These are phyloP conservation scores for Houttuynia cordata DNA, from an alignment of 164 flowering plant species.

Conservation along the genomic window DNA sequence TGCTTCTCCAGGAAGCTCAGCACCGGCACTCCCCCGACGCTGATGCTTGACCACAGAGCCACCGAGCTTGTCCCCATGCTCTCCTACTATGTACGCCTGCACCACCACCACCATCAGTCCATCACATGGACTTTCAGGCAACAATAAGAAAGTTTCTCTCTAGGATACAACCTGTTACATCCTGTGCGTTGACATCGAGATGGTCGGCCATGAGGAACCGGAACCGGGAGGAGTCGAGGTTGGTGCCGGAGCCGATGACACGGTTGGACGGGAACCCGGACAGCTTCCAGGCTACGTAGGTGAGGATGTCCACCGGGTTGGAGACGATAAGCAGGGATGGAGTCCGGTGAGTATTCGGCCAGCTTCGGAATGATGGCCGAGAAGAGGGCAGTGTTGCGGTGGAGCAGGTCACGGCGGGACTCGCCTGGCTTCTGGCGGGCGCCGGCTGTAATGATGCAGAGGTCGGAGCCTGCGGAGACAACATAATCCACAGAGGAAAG, in stretches of 20 bases:
- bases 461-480: slow-evolving; percentile 55
- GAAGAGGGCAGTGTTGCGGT: slow-evolving; percentile 47
- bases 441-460: slow-evolving; percentile 76
- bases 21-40: slow-evolving; percentile 74
- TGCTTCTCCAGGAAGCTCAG: slow-evolving; percentile 58
- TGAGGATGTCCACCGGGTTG: slow-evolving; percentile 50
- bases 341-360: slow-evolving; percentile 30
- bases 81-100: slow-evolving; percentile 74
- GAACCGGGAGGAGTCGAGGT: slow-evolving; percentile 50
- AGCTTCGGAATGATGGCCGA: slow-evolving; percentile 40
- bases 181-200: slow-evolving; percentile 52
- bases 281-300: slow-evolving; percentile 48
- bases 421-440: slow-evolving; percentile 63
- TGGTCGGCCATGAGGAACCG: slow-evolving; percentile 49
- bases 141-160: no score
- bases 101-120: not conserved
- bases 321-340: slow-evolving; percentile 34
- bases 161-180: slow-evolving; percentile 32
- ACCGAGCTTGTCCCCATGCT: slow-evolving; percentile 87
- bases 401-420: slow-evolving; percentile 52
- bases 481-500: slow-evolving; percentile 43
- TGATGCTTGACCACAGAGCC: slow-evolving; percentile 89
- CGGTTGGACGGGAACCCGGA: slow-evolving; percentile 48
- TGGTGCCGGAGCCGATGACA: slow-evolving; percentile 56
- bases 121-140: no score